phyloP scores from a whole-genome alignment of 441 rosid genomes.

The Raphanus hybrid region DNA sequence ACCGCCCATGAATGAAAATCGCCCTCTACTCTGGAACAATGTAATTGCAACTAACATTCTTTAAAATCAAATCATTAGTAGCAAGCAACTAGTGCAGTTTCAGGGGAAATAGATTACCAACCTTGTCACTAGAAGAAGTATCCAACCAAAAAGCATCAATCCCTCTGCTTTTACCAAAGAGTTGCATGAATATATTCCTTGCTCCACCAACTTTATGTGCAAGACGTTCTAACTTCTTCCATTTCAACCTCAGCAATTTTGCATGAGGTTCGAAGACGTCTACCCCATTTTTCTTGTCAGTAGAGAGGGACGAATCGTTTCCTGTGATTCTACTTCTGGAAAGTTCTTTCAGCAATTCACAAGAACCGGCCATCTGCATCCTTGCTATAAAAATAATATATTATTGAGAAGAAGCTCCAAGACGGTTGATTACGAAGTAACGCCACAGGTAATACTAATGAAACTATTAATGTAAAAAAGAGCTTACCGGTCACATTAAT shows the following conservation, averaged over 20 bases:
- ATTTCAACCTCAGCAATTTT: conserved; percentile 67
- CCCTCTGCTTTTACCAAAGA: conserved; percentile 61
- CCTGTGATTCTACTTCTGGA: conserved; percentile 43
- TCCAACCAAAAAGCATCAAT: conserved; percentile 94
- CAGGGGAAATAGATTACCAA: conserved; percentile 34
- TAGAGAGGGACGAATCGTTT: conserved; percentile 38
- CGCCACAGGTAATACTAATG: not conserved
- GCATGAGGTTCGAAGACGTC: conserved; percentile 40
- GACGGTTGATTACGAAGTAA: conserved; percentile 2
- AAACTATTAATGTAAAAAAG: not conserved
- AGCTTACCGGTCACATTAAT: conserved; percentile 57
- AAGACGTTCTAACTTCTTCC: conserved; percentile 76
- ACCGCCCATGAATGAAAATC: conserved; percentile 96
- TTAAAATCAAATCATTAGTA: not conserved
- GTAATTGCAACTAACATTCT: conserved; percentile 5
- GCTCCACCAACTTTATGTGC: conserved; percentile 81
- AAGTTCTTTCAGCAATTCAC: conserved; percentile 51
- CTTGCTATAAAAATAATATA: conserved; percentile 70
- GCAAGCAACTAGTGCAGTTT: not conserved
- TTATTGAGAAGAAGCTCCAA: conserved; percentile 53
- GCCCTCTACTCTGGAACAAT: conserved; percentile 73
- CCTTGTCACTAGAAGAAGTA: conserved; percentile 94
- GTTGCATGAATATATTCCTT: conserved; percentile 68
- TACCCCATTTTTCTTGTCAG: conserved; percentile 43
- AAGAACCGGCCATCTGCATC: conserved; percentile 71